These are phyloP conservation scores for Solanum ossicruentum DNA, from an alignment of 257 asterid genomes.

Conservation along the genomic window DNA sequence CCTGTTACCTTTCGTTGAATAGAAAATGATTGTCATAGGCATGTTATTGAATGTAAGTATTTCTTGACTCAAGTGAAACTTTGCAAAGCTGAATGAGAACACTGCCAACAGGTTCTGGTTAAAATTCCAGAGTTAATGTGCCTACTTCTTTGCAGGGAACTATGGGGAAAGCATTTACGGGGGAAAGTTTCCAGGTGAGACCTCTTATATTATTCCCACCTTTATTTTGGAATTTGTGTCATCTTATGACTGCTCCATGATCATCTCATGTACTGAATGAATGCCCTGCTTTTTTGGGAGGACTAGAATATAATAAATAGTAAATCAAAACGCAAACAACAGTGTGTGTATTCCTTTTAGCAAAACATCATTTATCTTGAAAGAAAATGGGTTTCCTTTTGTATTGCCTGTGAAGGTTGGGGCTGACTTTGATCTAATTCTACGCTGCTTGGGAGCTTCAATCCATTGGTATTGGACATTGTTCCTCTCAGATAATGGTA, in stretches of 20 bases:
- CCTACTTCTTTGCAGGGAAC: conserved; percentile 44
- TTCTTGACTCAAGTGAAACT: not conserved
- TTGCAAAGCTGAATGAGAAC: not conserved
- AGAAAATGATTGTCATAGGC: not conserved
- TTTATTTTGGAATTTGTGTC: not conserved
- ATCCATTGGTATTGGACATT: conserved; percentile 70
- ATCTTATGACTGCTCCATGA: not conserved
- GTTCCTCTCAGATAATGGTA: conserved; percentile 77
- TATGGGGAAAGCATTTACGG: conserved; percentile 86
- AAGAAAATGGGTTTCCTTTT: conserved; percentile 70
- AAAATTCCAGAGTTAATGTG: not conserved
- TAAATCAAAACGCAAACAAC: conserved; percentile 1
- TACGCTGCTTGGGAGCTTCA: conserved; percentile 92
- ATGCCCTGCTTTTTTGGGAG: not conserved
- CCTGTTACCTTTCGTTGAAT: not conserved
- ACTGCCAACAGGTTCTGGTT: not conserved
- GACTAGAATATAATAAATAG: not conserved
- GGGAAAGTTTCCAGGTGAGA: conserved; percentile 81
- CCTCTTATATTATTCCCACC: not conserved
- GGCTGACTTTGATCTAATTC: conserved; percentile 81
- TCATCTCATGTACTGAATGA: not conserved
- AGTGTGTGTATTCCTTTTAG: conserved; percentile 19
- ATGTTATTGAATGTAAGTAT: not conserved
- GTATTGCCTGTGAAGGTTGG: conserved; percentile 79
- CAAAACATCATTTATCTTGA: conserved; percentile 41